A percentile compares a stretch with the other conserved stretches of the same genome.
Conservation (phyloP, 306 rosid genomes). For the Carpinus viminea region DNA sequence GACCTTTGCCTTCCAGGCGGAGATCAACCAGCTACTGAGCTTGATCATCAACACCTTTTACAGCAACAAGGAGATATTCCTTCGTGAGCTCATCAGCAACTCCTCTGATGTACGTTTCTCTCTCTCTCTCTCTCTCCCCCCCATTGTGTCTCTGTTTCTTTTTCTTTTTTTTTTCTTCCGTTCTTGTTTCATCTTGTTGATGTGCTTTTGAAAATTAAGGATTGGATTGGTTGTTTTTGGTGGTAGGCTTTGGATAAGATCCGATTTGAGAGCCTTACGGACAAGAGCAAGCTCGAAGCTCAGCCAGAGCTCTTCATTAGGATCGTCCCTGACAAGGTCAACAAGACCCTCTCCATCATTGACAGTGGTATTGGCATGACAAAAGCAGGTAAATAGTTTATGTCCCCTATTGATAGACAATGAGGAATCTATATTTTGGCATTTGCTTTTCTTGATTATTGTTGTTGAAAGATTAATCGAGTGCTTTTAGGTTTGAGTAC, state of each 20-base stretch:
- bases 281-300: conserved; percentile 32
- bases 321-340: conserved; percentile 31
- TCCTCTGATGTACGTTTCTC: conserved; percentile 28
- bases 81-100: conserved; percentile 38
- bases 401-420: no score
- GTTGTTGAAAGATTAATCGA: no score
- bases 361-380: conserved; percentile 44
- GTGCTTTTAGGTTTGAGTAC: no score
- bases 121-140: no score
- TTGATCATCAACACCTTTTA: conserved; percentile 41
- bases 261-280: conserved; percentile 37
- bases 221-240: background rate
- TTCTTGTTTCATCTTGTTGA: background rate
- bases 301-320: conserved; percentile 34
- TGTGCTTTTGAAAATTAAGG: background rate
- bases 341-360: conserved; percentile 33
- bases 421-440: no score
- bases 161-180: no score
- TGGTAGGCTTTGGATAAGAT: conserved; percentile 39
- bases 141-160: no score
- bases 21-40: conserved; percentile 41
- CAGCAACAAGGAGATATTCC: conserved; percentile 42
- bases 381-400: conserved; percentile 5
- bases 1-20: conserved; percentile 37
- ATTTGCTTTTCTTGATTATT: no score